Evolutionary conservation across 1,139 yeast genomes (phyloP).

Genomic region (Taphrina sp.): DNA sequence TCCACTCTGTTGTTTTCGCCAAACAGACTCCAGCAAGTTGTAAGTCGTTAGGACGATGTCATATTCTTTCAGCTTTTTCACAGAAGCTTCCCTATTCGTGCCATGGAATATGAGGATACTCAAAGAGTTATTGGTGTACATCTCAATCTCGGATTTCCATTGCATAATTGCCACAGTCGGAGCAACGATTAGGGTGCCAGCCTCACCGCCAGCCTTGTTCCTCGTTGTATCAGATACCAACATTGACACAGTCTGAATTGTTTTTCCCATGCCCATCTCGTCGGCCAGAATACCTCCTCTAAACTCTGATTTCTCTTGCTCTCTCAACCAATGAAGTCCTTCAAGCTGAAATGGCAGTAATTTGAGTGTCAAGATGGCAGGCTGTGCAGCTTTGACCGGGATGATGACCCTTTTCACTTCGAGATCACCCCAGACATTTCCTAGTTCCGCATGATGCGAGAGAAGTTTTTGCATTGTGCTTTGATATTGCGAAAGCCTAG

Average conservation of each 20-base stretch:
- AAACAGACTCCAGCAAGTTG: conserved; percentile 84
- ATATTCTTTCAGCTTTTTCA: conserved; percentile 58
- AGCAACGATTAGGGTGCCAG: conserved; percentile 84
- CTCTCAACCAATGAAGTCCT: conserved; percentile 82
- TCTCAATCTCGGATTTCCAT: conserved; percentile 90
- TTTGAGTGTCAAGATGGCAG: conserved; percentile 68
- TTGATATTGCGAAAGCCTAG: conserved; percentile 24
- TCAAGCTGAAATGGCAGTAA: conserved; percentile 88
- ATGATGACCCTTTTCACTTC: conserved; percentile 52
- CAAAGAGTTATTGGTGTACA: conserved; percentile 70
- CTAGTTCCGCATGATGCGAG: conserved; percentile 73
- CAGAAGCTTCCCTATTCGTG: conserved; percentile 55
- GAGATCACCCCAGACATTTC: conserved; percentile 67
- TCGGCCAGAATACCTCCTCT: conserved; percentile 95
- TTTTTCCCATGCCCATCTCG: conserved; percentile 99
- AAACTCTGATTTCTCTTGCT: conserved; percentile 71
- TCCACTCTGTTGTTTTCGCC: conserved; percentile 78
- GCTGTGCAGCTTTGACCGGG: conserved; percentile 68
- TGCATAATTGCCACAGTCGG: conserved; percentile 98
- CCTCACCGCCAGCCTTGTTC: conserved; percentile 39
- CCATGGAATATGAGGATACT: conserved; percentile 80
- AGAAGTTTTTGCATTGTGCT: conserved; percentile 46
- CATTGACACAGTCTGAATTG: conserved; percentile 88
- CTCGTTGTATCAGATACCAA: conserved; percentile 59
- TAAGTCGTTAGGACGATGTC: conserved; percentile 82